Base-by-base conservation (phyloP, 2,329 filamentous ascomycete genomes). In the Sclerotiophoma versabilis region DNA sequence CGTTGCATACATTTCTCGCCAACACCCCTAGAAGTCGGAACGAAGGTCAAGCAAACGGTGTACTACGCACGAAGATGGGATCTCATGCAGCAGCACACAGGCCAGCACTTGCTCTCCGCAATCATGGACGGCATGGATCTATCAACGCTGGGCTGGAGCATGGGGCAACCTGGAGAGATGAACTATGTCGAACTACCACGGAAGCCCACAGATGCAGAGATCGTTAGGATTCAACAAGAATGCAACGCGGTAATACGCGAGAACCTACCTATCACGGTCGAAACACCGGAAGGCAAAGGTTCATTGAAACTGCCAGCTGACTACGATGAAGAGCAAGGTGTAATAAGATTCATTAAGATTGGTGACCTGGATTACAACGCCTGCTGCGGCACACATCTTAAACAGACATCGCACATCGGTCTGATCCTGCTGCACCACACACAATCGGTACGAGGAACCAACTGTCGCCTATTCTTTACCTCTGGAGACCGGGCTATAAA, bases 11-110 rank as follows among this genome's bases (percentile, higher is more conserved):
- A 89, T 89, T 23, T 88, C 89, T 93, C 93, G 93, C 36, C 93
- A 90, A 68, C 92, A 93, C 12, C 92, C 89, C 86, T 96, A 92
- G 19, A 96, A 80, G 0, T 93, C 90, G 38, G 93, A 83, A 71
- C 63, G 5, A 51, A 53, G 15, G 68, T 73, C 3, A 58, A 50
- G 10, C 70, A 73, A 53, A 60, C 58, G 4, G 60, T 73, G 39
- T 62, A 71, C 41, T 72, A 69, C 41, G 38, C 57, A 3, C 63
- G 70, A 10, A 62, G 69, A 38, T 72, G 68, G 67, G 69, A 72
- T 33, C 64, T 68, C 30, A 73, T 73, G 70, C 70, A 73, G 49
- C 70, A 73, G 33, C 70, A 73, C 42, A 73, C 70, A 2, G 70
- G 70, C 15, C 70, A 73, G 36, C 70, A 73, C 42, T 54, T 73